Conservation (phyloP, 306 rosid species). For the Dalbergia cochinchinensis region DNA sequence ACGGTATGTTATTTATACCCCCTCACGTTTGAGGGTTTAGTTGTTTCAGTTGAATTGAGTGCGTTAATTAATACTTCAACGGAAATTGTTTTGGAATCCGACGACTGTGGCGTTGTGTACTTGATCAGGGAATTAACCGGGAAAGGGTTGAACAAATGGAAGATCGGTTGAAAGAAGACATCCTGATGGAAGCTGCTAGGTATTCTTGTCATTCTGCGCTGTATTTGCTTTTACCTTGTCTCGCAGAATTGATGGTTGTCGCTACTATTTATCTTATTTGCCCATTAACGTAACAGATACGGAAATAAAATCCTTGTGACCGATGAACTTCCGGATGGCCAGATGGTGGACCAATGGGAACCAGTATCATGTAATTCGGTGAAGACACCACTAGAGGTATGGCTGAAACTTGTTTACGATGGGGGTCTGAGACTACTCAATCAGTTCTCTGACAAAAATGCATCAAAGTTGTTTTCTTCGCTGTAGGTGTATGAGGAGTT, state of each 20-base stretch:
- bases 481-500: conserved; percentile 83
- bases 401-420: conserved; percentile 36
- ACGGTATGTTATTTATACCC: conserved; percentile 58
- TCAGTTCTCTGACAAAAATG: conserved; percentile 39
- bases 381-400: conserved; percentile 88
- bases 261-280: conserved; percentile 39
- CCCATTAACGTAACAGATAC: conserved; percentile 66
- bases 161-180: conserved; percentile 82
- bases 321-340: conserved; percentile 96
- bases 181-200: conserved; percentile 86
- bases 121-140: conserved; percentile 80
- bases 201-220: conserved; percentile 41
- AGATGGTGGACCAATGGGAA: conserved; percentile 99
- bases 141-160: conserved; percentile 95
- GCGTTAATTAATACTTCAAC: conserved; percentile 1
- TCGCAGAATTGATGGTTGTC: conserved; percentile 13
- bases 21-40: background rate
- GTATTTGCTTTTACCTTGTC: conserved; percentile 23
- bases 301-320: conserved; percentile 94
- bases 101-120: conserved; percentile 36
- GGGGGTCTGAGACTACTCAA: conserved; percentile 28
- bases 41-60: conserved; percentile 42
- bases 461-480: conserved; percentile 44
- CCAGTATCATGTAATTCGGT: conserved; percentile 74
- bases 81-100: conserved; percentile 17